These are phyloP conservation scores for Plantago ovata DNA, from an alignment of 257 asterid genomes.

Conservation along the genomic window DNA sequence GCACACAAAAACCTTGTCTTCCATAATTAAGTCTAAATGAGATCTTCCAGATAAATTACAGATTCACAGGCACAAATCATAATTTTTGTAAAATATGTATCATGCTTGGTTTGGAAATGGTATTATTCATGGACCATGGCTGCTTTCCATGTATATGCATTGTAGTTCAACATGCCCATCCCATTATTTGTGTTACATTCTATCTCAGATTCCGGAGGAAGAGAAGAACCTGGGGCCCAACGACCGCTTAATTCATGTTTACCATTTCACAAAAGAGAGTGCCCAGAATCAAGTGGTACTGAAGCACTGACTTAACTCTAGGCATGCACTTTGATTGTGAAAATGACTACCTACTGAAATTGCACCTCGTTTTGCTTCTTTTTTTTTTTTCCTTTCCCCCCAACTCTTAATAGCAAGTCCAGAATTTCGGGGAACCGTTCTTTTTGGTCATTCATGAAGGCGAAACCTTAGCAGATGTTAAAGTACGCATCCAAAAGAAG, in stretches of 20 bases:
- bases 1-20: no score
- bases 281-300: constrained; percentile 85
- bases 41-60: no score
- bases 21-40: no score
- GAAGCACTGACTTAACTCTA: constrained; percentile 15
- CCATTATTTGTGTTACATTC: constrained; percentile 15
- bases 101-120: no score
- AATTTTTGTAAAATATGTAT: no score
- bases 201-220: constrained; percentile 78
- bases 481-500: constrained; percentile 80
- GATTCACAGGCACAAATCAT: no score
- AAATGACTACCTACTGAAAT: background rate
- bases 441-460: constrained; percentile 87
- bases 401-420: constrained; percentile 60
- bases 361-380: no score
- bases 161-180: no score
- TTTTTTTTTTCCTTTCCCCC: constrained; percentile 1
- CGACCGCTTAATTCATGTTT: constrained; percentile 75
- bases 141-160: no score
- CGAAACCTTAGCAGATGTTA: constrained; percentile 79
- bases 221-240: constrained; percentile 82
- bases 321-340: constrained; percentile 1
- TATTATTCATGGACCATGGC: no score
- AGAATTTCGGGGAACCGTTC: constrained; percentile 95
- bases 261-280: constrained; percentile 75